A percentile compares a stretch with the other conserved stretches of the same genome.
Conservation (phyloP, 768 basidiomycete species). For the Agrocybe pediades region DNA sequence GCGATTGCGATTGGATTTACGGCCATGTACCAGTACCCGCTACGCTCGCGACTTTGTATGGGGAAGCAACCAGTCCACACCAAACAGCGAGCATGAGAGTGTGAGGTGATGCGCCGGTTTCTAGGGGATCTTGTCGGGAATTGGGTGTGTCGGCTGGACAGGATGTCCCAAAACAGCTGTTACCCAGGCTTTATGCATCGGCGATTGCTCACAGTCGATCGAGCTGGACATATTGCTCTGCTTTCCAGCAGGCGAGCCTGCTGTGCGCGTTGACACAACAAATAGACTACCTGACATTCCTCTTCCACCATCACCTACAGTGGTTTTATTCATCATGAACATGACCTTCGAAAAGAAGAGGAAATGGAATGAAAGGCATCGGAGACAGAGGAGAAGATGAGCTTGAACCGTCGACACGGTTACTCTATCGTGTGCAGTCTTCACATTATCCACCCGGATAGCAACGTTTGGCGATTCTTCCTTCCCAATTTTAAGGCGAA, state of each 20-base stretch:
- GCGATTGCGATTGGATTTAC: constrained; percentile 85
- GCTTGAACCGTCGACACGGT: constrained; percentile 7
- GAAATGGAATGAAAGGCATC: not conserved
- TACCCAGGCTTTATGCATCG: no score
- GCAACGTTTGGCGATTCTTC: no score
- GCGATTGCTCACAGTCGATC: constrained; percentile 97
- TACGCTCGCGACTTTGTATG: constrained; percentile 80
- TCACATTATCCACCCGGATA: constrained; percentile 53
- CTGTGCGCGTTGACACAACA: constrained; percentile 82
- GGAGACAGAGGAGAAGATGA: not conserved
- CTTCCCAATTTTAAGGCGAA: no score
- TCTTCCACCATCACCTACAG: constrained; percentile 46
- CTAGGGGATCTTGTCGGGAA: constrained; percentile 86
- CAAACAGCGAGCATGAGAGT: constrained; percentile 26
- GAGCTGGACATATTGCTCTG: constrained; percentile 97
- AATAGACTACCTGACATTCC: constrained; percentile 78
- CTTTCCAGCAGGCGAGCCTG: constrained; percentile 87
- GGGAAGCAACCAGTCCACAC: constrained; percentile 28
- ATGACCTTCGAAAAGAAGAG: no score
- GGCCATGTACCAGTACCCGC: constrained; percentile 69
- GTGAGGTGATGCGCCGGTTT: constrained; percentile 86
- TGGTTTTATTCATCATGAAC: not conserved
- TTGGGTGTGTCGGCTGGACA: constrained; percentile 93
- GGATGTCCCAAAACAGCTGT: no score
- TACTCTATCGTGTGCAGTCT: constrained; percentile 35